Evolutionary conservation across 805 yeast genomes (phyloP).

Genomic region (Kodamaea neixiangensis): DNA sequence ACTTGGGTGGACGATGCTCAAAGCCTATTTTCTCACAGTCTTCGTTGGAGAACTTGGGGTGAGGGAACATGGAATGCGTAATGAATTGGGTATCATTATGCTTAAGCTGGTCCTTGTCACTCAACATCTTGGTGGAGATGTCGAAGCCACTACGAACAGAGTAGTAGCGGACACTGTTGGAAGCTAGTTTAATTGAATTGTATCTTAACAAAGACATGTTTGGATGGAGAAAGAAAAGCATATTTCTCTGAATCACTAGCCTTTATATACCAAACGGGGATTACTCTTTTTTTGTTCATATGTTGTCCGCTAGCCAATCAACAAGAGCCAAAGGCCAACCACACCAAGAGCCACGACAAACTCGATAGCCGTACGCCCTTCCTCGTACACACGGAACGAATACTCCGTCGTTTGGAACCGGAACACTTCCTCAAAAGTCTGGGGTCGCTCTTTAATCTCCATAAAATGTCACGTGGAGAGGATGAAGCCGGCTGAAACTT

Average conservation of each 20-base stretch:
- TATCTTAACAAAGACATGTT: not conserved
- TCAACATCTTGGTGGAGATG: constrained; percentile 29
- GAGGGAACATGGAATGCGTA: constrained; percentile 43
- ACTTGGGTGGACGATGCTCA: constrained; percentile 53
- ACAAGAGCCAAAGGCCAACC: no score
- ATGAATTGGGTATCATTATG: constrained; percentile 37
- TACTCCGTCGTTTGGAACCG: not conserved
- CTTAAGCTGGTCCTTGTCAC: constrained; percentile 21
- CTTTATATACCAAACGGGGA: not conserved
- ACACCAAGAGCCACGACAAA: no score
- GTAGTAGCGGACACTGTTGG: constrained; percentile 1
- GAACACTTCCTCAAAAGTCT: not conserved
- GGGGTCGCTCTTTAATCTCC: not conserved
- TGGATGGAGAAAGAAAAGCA: not conserved
- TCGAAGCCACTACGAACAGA: constrained; percentile 15
- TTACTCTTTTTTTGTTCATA: not conserved
- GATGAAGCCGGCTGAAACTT: not conserved
- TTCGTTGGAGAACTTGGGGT: constrained; percentile 31
- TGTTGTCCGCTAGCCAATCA: not conserved
- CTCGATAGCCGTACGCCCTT: not conserved
- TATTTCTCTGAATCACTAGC: not conserved
- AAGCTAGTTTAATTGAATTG: not conserved
- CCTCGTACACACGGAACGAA: not conserved
- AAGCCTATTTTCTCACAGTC: constrained; percentile 41
- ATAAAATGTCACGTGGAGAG: not conserved